Base-by-base conservation (phyloP, 495 filamentous ascomycete genomes). In the Podospora tetraspora region DNA sequence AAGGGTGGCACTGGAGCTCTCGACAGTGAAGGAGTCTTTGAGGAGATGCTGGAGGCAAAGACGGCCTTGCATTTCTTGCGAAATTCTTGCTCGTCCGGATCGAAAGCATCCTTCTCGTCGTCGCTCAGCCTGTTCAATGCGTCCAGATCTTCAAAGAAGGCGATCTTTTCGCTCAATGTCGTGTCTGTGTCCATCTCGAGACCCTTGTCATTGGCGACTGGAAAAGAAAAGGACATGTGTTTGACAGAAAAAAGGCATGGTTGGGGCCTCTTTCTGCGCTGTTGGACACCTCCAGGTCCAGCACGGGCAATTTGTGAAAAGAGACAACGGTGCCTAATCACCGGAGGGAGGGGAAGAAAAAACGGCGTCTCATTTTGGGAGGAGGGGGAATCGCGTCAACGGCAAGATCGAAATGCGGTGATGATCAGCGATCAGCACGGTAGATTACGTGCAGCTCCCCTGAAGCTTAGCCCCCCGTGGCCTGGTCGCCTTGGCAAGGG, bases 81-180 rank as follows among this genome's bases (percentile, higher is more conserved):
- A 30, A 74, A 71, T 27, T 66, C 43, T 58, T 69, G 59, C 22
- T 79, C 77, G 21, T 68, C 59, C 5, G 66, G 32, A 29, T 70
- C 66, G 3, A 76, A n/a, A 3, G 61, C n/a, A 21, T 76, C 71
- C 25, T 76, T 73, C 10, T 61, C 68, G 19, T 71, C 69, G 30
- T 71, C 70, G 57, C 61, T 62, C 16, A 67, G 22, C 27, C 59
- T n/a, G 57, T 71, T 69, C 4, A 78, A 69, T 1, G 70, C 69
- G 43, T 77, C 72, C n/a, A 78, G 52, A 19, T 61, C 58, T 9
- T 70, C 62, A 25, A 78, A 78, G 58, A 77, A 77, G 10, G 72
- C 68, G 19, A 66, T 22, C 58, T 78, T 78, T 37, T 76, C 75
- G 10, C 63, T 23, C 12, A 76, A 59, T 11, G 72, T 59, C 16